Percentiles rank a stretch among this genome's conserved stretches.
Evolutionary conservation across 495 filamentous ascomycete species (phyloP).

Genomic region (Neurospora intermedia): DNA sequence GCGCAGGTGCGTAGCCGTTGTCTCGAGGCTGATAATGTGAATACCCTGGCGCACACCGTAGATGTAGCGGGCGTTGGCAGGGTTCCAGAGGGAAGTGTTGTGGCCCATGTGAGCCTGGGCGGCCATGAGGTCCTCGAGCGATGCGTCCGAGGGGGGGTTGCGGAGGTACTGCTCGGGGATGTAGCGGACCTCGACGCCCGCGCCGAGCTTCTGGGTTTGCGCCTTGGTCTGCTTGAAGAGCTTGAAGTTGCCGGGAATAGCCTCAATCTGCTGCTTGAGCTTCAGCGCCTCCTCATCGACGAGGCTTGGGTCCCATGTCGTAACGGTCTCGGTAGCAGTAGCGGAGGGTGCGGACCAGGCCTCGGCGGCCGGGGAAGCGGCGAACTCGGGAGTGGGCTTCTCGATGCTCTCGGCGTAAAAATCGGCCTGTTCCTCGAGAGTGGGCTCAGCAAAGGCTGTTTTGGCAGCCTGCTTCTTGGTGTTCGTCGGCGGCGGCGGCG

Average conservation of each 20-base stretch:
- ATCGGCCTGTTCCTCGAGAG: not conserved
- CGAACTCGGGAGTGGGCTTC: not conserved
- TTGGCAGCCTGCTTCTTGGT: constrained; percentile 1
- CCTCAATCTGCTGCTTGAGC: constrained; percentile 13
- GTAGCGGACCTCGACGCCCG: constrained; percentile 47
- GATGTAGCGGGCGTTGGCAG: constrained; percentile 88
- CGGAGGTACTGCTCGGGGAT: constrained; percentile 53
- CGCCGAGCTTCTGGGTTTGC: constrained; percentile 39
- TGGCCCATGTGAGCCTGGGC: constrained; percentile 88
- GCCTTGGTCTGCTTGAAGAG: constrained; percentile 13
- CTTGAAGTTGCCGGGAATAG: constrained; percentile 20
- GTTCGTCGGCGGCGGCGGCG: constrained; percentile 2
- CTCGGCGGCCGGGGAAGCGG: not conserved
- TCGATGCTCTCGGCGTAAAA: not conserved
- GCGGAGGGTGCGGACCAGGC: not conserved
- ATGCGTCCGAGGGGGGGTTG: constrained; percentile 70
- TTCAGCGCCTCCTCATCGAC: constrained; percentile 8
- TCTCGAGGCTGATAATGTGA: constrained; percentile 87
- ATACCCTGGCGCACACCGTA: constrained; percentile 81
- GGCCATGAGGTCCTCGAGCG: constrained; percentile 86
- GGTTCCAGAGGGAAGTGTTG: constrained; percentile 88
- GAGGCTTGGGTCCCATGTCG: not conserved
- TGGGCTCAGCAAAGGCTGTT: not conserved
- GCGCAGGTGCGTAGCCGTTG: constrained; percentile 75
- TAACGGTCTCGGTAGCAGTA: not conserved